Evolutionary conservation across 768 basidiomycete genomes (phyloP).

Genomic region (Neoboletus magnificus): DNA sequence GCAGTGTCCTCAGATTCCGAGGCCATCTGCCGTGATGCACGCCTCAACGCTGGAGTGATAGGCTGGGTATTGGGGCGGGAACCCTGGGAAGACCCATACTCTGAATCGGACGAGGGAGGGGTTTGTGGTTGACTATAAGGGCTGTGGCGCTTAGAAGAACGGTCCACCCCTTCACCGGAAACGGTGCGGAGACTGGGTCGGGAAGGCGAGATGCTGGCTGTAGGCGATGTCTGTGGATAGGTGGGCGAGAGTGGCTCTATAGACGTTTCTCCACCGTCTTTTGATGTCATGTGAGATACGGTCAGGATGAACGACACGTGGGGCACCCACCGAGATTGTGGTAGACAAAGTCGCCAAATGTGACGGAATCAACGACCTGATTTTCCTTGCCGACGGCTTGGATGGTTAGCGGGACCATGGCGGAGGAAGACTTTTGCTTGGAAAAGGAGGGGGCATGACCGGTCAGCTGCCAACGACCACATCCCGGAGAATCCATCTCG

Average conservation of each 20-base stretch:
- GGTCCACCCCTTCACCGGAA: slow-evolving; percentile 18
- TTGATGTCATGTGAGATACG: neutral
- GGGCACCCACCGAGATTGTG: slow-evolving; percentile 42
- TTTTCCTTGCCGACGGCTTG: slow-evolving; percentile 58
- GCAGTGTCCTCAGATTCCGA: slow-evolving; percentile 40
- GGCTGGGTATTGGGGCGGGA: slow-evolving; percentile 13
- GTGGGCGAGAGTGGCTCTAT: neutral
- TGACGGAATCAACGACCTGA: slow-evolving; percentile 56
- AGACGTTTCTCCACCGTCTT: slow-evolving; percentile 7
- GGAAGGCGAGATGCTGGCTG: slow-evolving; percentile 8
- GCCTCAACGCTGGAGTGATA: slow-evolving; percentile 18
- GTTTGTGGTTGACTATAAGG: slow-evolving; percentile 38
- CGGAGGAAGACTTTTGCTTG: slow-evolving; percentile 34
- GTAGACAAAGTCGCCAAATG: slow-evolving; percentile 72
- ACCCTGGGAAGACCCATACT: slow-evolving; percentile 28
- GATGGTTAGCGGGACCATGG: slow-evolving; percentile 54
- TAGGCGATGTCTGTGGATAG: neutral
- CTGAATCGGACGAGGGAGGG: slow-evolving; percentile 42
- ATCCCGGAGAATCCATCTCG: slow-evolving; percentile 43
- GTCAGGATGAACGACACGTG: neutral
- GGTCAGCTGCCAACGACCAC: slow-evolving; percentile 62
- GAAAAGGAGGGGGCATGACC: slow-evolving; percentile 57
- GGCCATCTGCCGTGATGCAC: slow-evolving; percentile 21
- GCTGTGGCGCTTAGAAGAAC: slow-evolving; percentile 38
- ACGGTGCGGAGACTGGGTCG: slow-evolving; percentile 29